A percentile compares a stretch with the other conserved stretches of the same genome.
phyloP scores from a whole-genome alignment of 495 filamentous ascomycete genomes.

The Amorphotheca resinae region DNA sequence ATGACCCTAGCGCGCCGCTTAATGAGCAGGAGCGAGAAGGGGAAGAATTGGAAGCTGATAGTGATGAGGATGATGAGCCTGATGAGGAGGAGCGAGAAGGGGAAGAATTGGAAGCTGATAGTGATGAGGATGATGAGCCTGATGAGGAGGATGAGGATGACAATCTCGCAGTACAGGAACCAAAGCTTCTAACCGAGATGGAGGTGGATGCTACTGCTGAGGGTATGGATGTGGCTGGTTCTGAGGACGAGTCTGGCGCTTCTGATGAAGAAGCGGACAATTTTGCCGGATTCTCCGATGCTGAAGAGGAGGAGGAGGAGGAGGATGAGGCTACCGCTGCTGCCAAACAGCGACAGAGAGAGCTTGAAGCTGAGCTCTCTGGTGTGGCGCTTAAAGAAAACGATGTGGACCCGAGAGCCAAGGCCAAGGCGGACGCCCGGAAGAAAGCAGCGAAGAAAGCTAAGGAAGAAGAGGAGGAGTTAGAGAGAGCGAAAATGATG shows the following conservation, averaged over 20 bases:
- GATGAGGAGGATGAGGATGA: no score
- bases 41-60: slow-evolving; percentile 51
- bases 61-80: slow-evolving; percentile 30
- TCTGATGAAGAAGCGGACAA: slow-evolving; percentile 25
- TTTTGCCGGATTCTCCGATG: slow-evolving; percentile 29
- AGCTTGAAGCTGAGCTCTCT: slow-evolving; percentile 80
- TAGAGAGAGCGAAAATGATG: slow-evolving; percentile 85
- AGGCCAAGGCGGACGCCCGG: slow-evolving; percentile 44
- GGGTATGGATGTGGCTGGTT: slow-evolving; percentile 29
- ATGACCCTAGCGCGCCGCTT: slow-evolving; percentile 75
- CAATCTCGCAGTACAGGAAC: slow-evolving; percentile 20
- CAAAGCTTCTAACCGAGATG: slow-evolving; percentile 23
- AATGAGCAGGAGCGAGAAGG: slow-evolving; percentile 75
- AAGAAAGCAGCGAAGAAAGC: slow-evolving; percentile 61
- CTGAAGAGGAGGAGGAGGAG: slow-evolving; percentile 32
- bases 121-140: slow-evolving; percentile 26
- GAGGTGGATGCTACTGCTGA: slow-evolving; percentile 28
- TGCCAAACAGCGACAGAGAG: slow-evolving; percentile 59
- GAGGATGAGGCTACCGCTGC: slow-evolving; percentile 36
- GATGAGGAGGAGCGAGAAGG: no score
- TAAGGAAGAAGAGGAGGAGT: slow-evolving; percentile 65
- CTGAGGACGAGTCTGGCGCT: slow-evolving; percentile 31
- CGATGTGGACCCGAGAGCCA: slow-evolving; percentile 38
- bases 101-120: slow-evolving; percentile 23
- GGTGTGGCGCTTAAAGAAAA: slow-evolving; percentile 34